Conservation (phyloP, 306 rosid species). For the Fragaria vesca region DNA sequence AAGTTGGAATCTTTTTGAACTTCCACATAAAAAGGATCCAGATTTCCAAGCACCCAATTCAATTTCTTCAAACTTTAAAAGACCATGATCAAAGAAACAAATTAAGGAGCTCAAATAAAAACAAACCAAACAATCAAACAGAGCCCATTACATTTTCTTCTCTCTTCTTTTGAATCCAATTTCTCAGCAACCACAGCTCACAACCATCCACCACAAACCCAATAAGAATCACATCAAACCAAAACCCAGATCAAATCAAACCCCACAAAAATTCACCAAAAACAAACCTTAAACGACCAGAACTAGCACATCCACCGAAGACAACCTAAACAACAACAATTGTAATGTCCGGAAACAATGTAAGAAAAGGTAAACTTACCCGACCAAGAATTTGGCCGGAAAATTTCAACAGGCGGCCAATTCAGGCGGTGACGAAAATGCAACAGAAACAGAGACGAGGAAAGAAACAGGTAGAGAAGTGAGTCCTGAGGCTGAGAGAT, state of each 20-base stretch:
- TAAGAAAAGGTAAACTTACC: constrained; percentile 33
- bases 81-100: not conserved
- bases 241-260: constrained; percentile 10
- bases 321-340: not conserved
- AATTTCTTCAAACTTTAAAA: not conserved
- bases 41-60: not conserved
- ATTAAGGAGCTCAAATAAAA: not conserved
- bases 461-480: not conserved
- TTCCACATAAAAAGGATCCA: not conserved
- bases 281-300: not conserved
- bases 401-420: constrained; percentile 1
- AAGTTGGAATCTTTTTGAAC: not conserved
- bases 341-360: not conserved
- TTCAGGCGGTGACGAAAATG: not conserved
- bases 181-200: constrained; percentile 12
- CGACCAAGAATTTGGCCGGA: constrained; percentile 29
- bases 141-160: not conserved
- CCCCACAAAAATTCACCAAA: not conserved
- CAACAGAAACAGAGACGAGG: not conserved
- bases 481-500: not conserved
- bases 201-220: constrained; percentile 10
- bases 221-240: not conserved
- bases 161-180: not conserved
- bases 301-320: not conserved
- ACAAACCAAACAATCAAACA: not conserved